Base-by-base conservation (phyloP, 2,329 filamentous ascomycete genomes). In the Shiraia sp. region DNA sequence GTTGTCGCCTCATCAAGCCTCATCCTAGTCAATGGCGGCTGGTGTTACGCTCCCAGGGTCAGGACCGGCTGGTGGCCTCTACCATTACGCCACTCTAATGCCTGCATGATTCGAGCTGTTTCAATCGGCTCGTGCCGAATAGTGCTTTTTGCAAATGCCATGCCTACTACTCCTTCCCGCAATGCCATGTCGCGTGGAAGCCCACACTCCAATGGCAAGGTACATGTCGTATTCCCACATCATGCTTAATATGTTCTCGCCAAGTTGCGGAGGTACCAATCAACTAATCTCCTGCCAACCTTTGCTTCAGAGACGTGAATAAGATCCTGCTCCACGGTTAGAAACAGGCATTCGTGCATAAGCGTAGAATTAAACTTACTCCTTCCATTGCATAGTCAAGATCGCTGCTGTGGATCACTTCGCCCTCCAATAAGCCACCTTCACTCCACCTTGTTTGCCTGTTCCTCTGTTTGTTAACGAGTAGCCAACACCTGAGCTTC, bases 281-380 rank as follows among this genome's bases (percentile, higher is more conserved):
- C 93, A 55, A 99, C 92, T 65, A 99, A 79, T 77, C 93, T 95
- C 63, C 93, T 83, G 68, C 93, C 93, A 47, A 96, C 90, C 85
- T 99, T 99, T 58, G 92, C 92, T 76, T 99, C 93, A 45, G 92
- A 96, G 60, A 99, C 93, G 75, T 99, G 93, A 71, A 99, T 99
- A 63, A 99, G 77, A 70, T 99, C 92, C 87, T 90, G 59, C 6
- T 17, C 10, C 37, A 16, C 22, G 47, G 22, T 7, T n/a, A 28
- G 43, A 9, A 23, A 19, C 12, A 19, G 15, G 6, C 10, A 16
- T 10, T 12, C 6, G 22, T 42, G n/a, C 44, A 17, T 28, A 27
- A 17, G 38, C 31, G 30, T 41, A 4, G 25, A 25, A 41, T 41
- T 32, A 35, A 41, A 85, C 86, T 78, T 80, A 90, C 87, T 57